A percentile compares a stretch with the other conserved stretches of the same genome.
phyloP scores from a whole-genome alignment of 345 rosid species.

The Eucalyptus cloeziana region DNA sequence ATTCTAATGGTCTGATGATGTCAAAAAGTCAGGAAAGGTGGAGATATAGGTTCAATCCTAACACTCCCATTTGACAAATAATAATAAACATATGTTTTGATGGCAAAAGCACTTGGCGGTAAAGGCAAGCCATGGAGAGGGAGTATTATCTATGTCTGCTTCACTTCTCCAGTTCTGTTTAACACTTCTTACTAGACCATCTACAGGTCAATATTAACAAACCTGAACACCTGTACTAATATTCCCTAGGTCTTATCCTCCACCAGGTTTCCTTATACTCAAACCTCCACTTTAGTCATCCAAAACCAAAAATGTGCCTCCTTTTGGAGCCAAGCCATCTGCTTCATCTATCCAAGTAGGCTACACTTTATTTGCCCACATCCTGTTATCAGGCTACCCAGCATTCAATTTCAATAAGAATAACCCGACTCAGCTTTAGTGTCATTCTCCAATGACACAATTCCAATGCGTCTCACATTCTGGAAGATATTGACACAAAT shows the following conservation, averaged over 20 bases:
- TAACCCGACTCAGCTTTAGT: background rate
- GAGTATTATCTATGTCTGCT: background rate
- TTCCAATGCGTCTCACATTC: background rate
- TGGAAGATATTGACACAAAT: background rate
- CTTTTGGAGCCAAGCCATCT: background rate
- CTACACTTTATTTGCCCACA: background rate
- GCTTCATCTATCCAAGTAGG: background rate
- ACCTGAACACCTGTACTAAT: background rate
- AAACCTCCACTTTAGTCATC: background rate
- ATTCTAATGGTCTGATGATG: background rate
- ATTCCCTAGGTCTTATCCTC: background rate
- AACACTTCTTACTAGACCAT: background rate
- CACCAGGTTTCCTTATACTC: background rate
- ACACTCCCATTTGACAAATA: background rate
- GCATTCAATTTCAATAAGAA: background rate
- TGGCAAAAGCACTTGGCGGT: background rate
- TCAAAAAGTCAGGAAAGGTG: background rate
- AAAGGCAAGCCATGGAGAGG: background rate
- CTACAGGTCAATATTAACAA: background rate
- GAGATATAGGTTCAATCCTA: background rate
- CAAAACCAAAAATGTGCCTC: background rate
- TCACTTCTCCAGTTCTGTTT: background rate
- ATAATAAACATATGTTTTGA: background rate
- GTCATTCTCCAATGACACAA: background rate
- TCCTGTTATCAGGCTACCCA: background rate